Evolutionary conservation across 352 stramenopile genomes (phyloP), one percentile per base, ranked within the genome.

Genomic region (Phytopythium aichiense): DNA sequence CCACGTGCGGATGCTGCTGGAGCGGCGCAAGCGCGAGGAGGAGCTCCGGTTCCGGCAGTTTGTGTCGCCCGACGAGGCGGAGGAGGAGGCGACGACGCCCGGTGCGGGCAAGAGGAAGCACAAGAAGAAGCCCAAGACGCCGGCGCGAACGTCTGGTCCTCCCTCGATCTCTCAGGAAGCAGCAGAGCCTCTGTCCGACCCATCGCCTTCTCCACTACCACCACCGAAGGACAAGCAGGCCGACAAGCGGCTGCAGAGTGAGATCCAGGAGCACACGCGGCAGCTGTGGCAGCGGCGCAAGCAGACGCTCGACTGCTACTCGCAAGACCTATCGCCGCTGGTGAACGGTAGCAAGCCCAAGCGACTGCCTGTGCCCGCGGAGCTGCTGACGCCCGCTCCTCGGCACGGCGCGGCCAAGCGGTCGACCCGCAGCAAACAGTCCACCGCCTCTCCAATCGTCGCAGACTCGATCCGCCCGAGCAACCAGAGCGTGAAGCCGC

Each of bases 311-410:
- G 70, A 58, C 22, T 87, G 76, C 42, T 90, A 90, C 67, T 77
- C 78, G 15, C 78, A 90, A 53, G 81, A 90, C 45, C 64, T 90
- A 16, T 79, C 78, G 6, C 81, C 78, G 15, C 69, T 90, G 18
- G 65, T 88, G 35, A 54, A 83, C 46, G 81, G 78, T 8, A 50
- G 65, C 20, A 84, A 79, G 25, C 81, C 78, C 18, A 84, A 73
- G 61, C 70, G 70, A 28, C 58, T 89, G 9, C 67, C 75, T 0
- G 55, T 75, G 16, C 66, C 72, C 13, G 70, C 68, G 18, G 23
- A 42, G 51, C 33, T 59, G 18, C 15, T 51, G 58, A 22, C 25
- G 38, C 6, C 33, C 7, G 7, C 45, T 25, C 7, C 42, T n/a
- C n/a, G n/a, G 7, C 42, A 7, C n/a, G 15, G 38, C 8, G 38